Percentiles rank a stretch among this genome's conserved stretches.
Evolutionary conservation across 1,284 basidiomycete species (phyloP).

Genomic region (Ceratobasidium theobromae): DNA sequence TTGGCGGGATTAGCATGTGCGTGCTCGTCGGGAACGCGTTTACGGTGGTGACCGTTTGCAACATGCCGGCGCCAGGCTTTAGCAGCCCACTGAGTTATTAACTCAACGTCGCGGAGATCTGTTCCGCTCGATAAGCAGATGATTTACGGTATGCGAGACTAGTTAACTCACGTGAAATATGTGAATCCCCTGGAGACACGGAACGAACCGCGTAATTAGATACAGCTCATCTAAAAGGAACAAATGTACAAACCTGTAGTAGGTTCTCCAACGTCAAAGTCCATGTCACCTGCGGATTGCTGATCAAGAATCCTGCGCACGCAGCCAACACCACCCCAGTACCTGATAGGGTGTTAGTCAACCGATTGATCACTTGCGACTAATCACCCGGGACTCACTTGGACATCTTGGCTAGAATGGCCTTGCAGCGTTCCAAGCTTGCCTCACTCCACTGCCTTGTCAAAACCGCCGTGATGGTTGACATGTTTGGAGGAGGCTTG

Average conservation of each 20-base stretch:
- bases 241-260: conserved; percentile 15
- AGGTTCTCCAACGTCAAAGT: conserved; percentile 37
- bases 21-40: conserved; percentile 21
- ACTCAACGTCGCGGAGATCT: conserved; percentile 38
- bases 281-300: conserved; percentile 36
- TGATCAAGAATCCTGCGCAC: conserved; percentile 37
- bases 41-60: conserved; percentile 29
- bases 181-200: conserved; percentile 33
- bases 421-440: conserved; percentile 35
- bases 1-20: neutral
- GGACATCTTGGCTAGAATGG: conserved; percentile 35
- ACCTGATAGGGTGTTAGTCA: conserved; percentile 8
- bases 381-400: conserved; percentile 26
- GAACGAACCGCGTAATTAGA: neutral
- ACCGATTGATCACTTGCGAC: neutral
- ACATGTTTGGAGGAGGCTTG: conserved; percentile 33
- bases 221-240: neutral
- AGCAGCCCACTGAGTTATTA: conserved; percentile 38
- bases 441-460: conserved; percentile 37
- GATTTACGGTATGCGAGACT: neutral
- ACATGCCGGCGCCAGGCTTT: conserved; percentile 36
- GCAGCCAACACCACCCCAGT: conserved; percentile 37
- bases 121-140: neutral
- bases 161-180: conserved; percentile 35
- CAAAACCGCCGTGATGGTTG: conserved; percentile 34